phyloP scores from a whole-genome alignment of 2,329 filamentous ascomycete genomes.

The Trichoderma sp. region DNA sequence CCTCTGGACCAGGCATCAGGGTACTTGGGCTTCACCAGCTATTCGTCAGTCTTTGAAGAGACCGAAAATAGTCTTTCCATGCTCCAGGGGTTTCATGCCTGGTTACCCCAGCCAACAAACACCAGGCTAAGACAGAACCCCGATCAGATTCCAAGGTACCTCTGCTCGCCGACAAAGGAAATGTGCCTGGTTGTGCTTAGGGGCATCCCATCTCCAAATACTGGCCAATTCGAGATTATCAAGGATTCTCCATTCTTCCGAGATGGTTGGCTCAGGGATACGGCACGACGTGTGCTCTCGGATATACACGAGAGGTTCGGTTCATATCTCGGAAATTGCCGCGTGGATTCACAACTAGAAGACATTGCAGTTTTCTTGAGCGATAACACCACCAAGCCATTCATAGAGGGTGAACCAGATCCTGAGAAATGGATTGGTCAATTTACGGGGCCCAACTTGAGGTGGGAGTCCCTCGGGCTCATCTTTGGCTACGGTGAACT shows the following conservation, averaged over 20 bases:
- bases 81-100: slow-evolving; percentile 27
- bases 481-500: slow-evolving; percentile 27
- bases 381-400: slow-evolving; percentile 36
- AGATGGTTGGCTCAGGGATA: slow-evolving; percentile 33
- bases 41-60: slow-evolving; percentile 42
- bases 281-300: slow-evolving; percentile 29
- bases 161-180: slow-evolving; percentile 33
- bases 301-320: slow-evolving; percentile 35
- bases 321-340: slow-evolving; percentile 25
- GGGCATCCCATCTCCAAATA: slow-evolving; percentile 32
- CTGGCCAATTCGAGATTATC: slow-evolving; percentile 24
- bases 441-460: slow-evolving; percentile 37
- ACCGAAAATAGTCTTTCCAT: slow-evolving; percentile 40
- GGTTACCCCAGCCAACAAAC: slow-evolving; percentile 14
- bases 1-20: slow-evolving; percentile 27
- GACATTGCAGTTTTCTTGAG: slow-evolving; percentile 37
- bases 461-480: slow-evolving; percentile 45
- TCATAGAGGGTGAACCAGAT: slow-evolving; percentile 36
- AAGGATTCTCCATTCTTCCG: slow-evolving; percentile 21
- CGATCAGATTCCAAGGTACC: slow-evolving; percentile 18
- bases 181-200: slow-evolving; percentile 39
- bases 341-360: slow-evolving; percentile 33
- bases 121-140: neutral
- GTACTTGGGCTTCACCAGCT: slow-evolving; percentile 47
- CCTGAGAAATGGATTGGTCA: slow-evolving; percentile 39